A percentile compares a stretch with the other conserved stretches of the same genome.
These are phyloP conservation scores for Leccinellum rugosiceps DNA, from an alignment of 768 basidiomycete genomes.

Conservation along the genomic window DNA sequence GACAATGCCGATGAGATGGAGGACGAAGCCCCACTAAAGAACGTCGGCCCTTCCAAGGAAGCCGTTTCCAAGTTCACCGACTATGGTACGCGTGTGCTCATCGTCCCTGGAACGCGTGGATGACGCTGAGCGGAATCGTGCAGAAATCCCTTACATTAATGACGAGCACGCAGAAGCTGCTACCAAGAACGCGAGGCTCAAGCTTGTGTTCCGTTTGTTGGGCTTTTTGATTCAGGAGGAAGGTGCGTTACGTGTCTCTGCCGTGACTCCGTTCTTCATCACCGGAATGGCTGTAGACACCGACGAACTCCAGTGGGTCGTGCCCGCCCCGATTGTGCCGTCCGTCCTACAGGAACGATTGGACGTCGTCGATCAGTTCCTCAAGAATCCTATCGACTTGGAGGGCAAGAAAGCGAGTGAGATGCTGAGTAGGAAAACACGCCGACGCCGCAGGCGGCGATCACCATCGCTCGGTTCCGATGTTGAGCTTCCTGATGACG, in stretches of 20 bases:
- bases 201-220: slow-evolving; percentile 79
- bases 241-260: slow-evolving; percentile 41
- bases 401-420: slow-evolving; percentile 73
- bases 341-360: slow-evolving; percentile 64
- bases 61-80: slow-evolving; percentile 69
- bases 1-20: slow-evolving; percentile 36
- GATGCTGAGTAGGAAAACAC: slow-evolving; percentile 63
- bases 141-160: slow-evolving; percentile 73
- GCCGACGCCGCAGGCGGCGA: slow-evolving; percentile 48
- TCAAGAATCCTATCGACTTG: slow-evolving; percentile 76
- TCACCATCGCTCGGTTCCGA: slow-evolving; percentile 48
- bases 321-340: slow-evolving; percentile 70
- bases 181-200: slow-evolving; percentile 73
- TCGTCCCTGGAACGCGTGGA: not conserved
- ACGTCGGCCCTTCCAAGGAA: slow-evolving; percentile 55
- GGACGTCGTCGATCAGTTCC: slow-evolving; percentile 79
- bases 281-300: slow-evolving; percentile 40
- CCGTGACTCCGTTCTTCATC: not conserved
- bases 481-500: slow-evolving; percentile 34
- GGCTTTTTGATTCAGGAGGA: slow-evolving; percentile 67
- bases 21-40: slow-evolving; percentile 23
- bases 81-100: slow-evolving; percentile 53
- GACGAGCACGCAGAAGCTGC: slow-evolving; percentile 77
- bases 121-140: not conserved
- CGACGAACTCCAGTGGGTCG: slow-evolving; percentile 79